Evolutionary conservation across 2,329 filamentous ascomycete genomes (phyloP), one percentile per base, ranked within the genome.

Genomic region (Bipolaris zeicola): DNA sequence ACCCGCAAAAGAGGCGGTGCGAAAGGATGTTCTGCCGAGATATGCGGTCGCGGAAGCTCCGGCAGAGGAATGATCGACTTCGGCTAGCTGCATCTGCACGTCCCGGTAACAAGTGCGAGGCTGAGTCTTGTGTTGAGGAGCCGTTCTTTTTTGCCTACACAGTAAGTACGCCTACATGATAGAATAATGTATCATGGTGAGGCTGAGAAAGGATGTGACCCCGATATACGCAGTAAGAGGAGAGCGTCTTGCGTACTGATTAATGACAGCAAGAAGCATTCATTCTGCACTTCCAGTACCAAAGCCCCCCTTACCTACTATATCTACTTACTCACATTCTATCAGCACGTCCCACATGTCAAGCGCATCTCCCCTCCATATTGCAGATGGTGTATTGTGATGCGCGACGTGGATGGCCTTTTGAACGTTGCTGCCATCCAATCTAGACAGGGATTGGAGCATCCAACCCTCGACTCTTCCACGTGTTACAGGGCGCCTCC

Each of bases 1-100:
- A 78, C 28, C 28, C 67, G 43, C 76, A 74, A 0, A 74, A 67
- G 26, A 78, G 64, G 6, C 74, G 65, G 34, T 61, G 6, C 73
- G 26, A 76, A 20, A 20, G 6, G 67, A 46, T 6, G 55, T 58
- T 22, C 61, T 38, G 3, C 60, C 33, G 5, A 68, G 52, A 6
- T 50, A 43, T 3, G 46, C 47, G 45, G 58, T 56, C 16, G 61
- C 65, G n/a, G 48, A 54, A 3, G 46, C 20, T 57, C 74, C 70
- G n/a, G 71, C 71, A 47, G 70, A 63, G 14, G 58, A 53, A 2
- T 76, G 62, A 14, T 76, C 58, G 3, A 60, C 45, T 50, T 76
- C 72, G 10, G 50, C 70, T 75, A 11, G 45, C 41, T 1, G 58
- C 50, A 44, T 78, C 70, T 57, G 71, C 75, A 24, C 74, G 66